Evolutionary conservation across 2,329 filamentous ascomycete genomes (phyloP), one percentile per base, ranked within the genome.

Genomic region (Aspergillus cejpii): DNA sequence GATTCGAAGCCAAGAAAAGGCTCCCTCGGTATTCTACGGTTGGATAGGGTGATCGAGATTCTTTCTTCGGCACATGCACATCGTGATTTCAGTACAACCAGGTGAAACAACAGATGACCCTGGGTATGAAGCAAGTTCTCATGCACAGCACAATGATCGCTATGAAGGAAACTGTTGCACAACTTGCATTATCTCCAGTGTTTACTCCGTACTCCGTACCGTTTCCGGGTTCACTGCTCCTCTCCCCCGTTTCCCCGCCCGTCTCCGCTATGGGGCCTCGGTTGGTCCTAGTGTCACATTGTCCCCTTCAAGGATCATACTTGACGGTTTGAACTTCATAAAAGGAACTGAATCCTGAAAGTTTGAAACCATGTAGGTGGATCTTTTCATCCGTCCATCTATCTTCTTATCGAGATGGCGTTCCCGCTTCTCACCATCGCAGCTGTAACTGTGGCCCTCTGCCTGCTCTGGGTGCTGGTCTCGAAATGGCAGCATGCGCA

Each of bases 401-500:
- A 5, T 24, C 31, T 34, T 33, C 10, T 15, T 19, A 34, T 20
- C 17, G 17, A 8, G 31, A 34, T 34, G 31, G 31, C 15, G 10
- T 34, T 34, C 15, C 31, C 31, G 15, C 31, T 34, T 34, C 14
- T 34, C 14, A 34, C 50, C 17, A 51, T 63, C 21, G 44, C 53
- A n/a, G 54, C 50, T 37, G 50, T 58, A 11, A 54, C 57, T 27
- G 41, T 56, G 39, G 48, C 50, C 38, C 49, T 63, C 8, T 50
- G 59, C 28, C 36, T 56, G 15, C 47, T 61, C 7, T 59, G 53
- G 11, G 39, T 52, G 19, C 38, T 54, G n/a, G 11, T 58, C 19
- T 43, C 51, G 4, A 53, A 49, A 43, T 55, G 58, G 55, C 51
- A 52, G 27, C 59, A 60, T 42, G 52, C 60, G 2, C 56, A 54